phyloP scores from a whole-genome alignment of 73 alveolate species.

The Paramecium tetraurelia region DNA sequence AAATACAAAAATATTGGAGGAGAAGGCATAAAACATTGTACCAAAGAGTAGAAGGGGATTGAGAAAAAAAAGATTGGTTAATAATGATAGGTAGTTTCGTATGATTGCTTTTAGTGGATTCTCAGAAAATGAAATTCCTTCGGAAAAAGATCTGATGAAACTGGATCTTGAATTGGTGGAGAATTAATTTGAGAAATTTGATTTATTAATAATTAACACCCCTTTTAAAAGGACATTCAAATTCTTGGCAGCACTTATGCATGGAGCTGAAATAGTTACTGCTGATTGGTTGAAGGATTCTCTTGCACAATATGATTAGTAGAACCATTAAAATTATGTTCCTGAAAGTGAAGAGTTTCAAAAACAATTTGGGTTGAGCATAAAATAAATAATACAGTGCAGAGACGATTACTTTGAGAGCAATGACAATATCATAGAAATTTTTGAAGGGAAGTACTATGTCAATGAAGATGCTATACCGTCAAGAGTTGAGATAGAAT shows the following conservation, averaged over 20 bases:
- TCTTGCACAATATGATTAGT: not conserved
- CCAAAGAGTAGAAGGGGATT: slow-evolving; percentile 23
- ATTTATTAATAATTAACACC: not conserved
- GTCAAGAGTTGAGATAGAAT: slow-evolving; percentile 7
- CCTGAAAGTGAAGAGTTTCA: slow-evolving; percentile 23
- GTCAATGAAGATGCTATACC: not conserved
- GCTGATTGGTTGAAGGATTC: not conserved
- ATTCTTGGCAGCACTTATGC: not conserved
- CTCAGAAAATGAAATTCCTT: not conserved
- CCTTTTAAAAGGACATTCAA: slow-evolving; percentile 13
- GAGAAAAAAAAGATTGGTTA: not conserved
- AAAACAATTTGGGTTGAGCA: slow-evolving; percentile 28
- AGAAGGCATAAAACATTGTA: not conserved
- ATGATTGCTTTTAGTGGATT: slow-evolving; percentile 1
- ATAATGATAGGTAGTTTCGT: not conserved
- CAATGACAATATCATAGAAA: not conserved
- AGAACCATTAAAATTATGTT: not conserved
- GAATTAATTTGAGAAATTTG: not conserved
- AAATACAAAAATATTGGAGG: not conserved
- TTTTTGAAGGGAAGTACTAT: not conserved
- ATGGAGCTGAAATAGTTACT: slow-evolving; percentile 7
- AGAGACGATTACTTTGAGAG: not conserved
- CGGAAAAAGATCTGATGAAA: not conserved
- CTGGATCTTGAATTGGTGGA: not conserved
- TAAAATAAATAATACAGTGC: not conserved